These are phyloP conservation scores for Candida bentonensis DNA, from an alignment of 805 yeast species.

Conservation along the genomic window DNA sequence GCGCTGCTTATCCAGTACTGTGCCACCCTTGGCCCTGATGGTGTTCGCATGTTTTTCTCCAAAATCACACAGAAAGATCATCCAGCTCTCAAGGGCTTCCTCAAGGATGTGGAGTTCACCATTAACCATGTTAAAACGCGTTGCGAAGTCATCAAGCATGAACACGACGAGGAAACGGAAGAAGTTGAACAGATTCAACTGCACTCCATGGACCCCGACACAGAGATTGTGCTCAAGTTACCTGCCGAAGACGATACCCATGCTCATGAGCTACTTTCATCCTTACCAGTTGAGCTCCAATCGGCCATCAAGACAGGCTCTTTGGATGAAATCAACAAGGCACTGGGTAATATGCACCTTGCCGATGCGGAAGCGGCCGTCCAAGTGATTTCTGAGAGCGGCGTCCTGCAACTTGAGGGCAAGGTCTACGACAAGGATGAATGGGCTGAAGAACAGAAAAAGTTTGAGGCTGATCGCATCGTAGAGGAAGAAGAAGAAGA, in stretches of 20 bases:
- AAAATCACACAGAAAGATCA: slow-evolving; percentile 39
- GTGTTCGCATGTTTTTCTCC: slow-evolving; percentile 54
- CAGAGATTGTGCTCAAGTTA: slow-evolving; percentile 55
- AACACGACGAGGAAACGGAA: slow-evolving; percentile 28
- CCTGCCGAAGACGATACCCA: slow-evolving; percentile 26
- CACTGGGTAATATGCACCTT: slow-evolving; percentile 57
- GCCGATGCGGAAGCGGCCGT: slow-evolving; percentile 70
- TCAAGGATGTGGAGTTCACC: slow-evolving; percentile 61
- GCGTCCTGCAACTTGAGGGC: slow-evolving; percentile 68
- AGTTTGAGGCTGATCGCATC: slow-evolving; percentile 1
- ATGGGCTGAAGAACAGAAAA: slow-evolving; percentile 18
- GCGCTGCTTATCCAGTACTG: slow-evolving; percentile 69
- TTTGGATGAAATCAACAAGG: slow-evolving; percentile 69
- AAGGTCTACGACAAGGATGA: slow-evolving; percentile 25
- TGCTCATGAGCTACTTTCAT: slow-evolving; percentile 29
- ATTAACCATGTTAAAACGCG: slow-evolving; percentile 61
- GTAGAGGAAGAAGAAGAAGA: slow-evolving; percentile 5
- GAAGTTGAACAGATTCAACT: slow-evolving; percentile 75
- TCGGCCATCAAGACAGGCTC: slow-evolving; percentile 58
- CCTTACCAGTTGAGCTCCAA: slow-evolving; percentile 55
- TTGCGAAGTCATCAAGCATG: slow-evolving; percentile 48
- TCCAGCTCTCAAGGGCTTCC: slow-evolving; percentile 58
- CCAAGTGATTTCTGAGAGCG: slow-evolving; percentile 63
- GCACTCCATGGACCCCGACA: slow-evolving; percentile 73
- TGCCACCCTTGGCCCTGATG: slow-evolving; percentile 27